Conservation (phyloP, 176 grass and related monocot genomes). For the Musa itinerans region DNA sequence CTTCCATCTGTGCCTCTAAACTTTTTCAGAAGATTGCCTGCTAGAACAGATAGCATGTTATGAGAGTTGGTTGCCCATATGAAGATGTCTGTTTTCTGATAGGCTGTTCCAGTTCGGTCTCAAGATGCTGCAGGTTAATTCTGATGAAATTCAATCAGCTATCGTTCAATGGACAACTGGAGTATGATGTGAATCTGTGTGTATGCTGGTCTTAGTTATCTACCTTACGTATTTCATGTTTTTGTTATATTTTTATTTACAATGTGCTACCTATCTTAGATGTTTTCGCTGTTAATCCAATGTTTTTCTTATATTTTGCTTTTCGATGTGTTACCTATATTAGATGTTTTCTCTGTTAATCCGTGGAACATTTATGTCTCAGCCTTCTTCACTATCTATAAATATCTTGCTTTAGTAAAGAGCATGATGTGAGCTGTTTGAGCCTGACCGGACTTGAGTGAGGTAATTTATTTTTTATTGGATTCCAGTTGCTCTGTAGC, state of each 20-base stretch:
- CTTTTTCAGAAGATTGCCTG: constrained; percentile 62
- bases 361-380: background rate
- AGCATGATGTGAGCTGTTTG: too few species aligned
- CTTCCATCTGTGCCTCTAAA: constrained; percentile 54
- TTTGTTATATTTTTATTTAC: background rate
- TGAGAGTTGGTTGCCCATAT: background rate
- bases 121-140: background rate
- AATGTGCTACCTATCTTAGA: background rate
- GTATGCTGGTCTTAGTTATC: background rate
- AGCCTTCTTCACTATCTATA: too few species aligned
- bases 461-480: too few species aligned
- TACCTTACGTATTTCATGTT: background rate
- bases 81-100: background rate
- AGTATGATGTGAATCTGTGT: background rate
- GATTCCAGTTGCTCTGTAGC: too few species aligned
- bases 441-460: too few species aligned
- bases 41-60: constrained; percentile 57
- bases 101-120: background rate
- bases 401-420: too few species aligned
- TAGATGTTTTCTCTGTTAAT: background rate
- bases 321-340: background rate
- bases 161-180: too few species aligned
- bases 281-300: background rate
- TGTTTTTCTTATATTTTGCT: background rate
- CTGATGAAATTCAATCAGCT: background rate